Base-by-base conservation (phyloP, 371 early-diverging fungal species). In the Choanephora cucurbitarum region DNA sequence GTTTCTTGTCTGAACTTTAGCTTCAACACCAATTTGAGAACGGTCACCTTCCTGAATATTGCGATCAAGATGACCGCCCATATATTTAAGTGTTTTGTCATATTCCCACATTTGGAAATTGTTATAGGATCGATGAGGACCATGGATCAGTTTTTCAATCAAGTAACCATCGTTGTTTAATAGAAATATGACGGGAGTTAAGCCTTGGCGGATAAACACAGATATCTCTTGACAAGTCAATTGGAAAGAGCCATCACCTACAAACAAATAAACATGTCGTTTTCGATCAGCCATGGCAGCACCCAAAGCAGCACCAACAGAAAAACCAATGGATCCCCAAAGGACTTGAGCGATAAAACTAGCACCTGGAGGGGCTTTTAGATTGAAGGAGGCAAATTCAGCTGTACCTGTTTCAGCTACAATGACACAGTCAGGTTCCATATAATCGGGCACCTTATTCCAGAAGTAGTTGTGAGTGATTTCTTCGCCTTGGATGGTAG, bases 241-340 rank as follows among this genome's bases (percentile, higher is more conserved):
- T 44, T 81, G 82, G 69, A 79, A 79, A 5, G 77, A 77, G 9
- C 81, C 83, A 56, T 82, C 81, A 42, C 80, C 82, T 15, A 76
- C 72, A 42, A 80, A 70, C 44, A 82, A 58, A 33, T 57, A 67
- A 15, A 73, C 74, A 37, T 63, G 60, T 24, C 74, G 63, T 6
- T 28, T 43, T 2, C 66, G 57, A 17, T 49, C 70, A 19, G 74
- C 74, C 15, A 63, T 37, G 15, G 70, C 70, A 5, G 70, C 70
- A 49, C 74, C 74, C 3, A 66, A 33, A 39, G 68, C 62, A n/a
- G 70, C 64, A 45, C 61, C 62, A 7, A 73, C 64, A 18, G 71
- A 56, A 48, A 63, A 79, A 23, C 79, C 79, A 44, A 79, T 79
- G 22, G 69, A 69, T 13, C 79, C 73, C 67, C 70, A 78, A 9